Base-by-base conservation (phyloP, 352 stramenopile species). In the Globisporangium orthogonon region DNA sequence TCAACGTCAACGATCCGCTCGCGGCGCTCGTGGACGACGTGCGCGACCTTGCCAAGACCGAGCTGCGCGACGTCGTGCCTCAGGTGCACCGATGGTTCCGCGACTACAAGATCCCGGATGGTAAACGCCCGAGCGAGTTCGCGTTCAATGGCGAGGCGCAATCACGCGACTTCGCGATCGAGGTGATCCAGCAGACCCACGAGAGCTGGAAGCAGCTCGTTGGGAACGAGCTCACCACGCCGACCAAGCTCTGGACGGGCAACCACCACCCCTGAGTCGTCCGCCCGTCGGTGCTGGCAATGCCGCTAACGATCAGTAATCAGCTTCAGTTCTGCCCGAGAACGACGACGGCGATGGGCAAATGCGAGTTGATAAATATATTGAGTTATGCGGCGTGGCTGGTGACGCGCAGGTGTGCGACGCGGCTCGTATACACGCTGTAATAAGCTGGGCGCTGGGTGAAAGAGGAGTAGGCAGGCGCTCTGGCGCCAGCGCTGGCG, bases 51-150 rank as follows among this genome's bases (percentile, higher is more conserved):
- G 65, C 69, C 46, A 81, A 91, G 65, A 84, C 83, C 37, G 71
- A 73, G 28, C 63, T 89, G 50, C 74, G 87, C n/a, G 71, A 96
- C 62, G 66, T 78, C 14, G 74, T 97, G 29, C 50, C 67, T 4
- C 56, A 80, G 18, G 71, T 90, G 52, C 80, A 96, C 62, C 90
- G 95, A 69, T 99, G 97, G 97, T 98, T 99, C 80, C 82, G 97
- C 50, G 98, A 98, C 93, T 99, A 99, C 85, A 99, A 99, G 81
- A 98, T 98, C 58, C 97, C 97, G 17, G 97, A 99, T 76, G 97
- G 97, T 54, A 99, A 99, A 82, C 96, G 96, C 14, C 79, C 98
- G 17, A 99, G 98, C 76, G 83, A 86, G 50, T 99, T 99, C 74
- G 97, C 97, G 53, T 99, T 99, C 58, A 91, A 98, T 54, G 97